Evolutionary conservation across 768 basidiomycete genomes (phyloP), one percentile per base, ranked within the genome.

Genomic region (Psilocybe sp.): DNA sequence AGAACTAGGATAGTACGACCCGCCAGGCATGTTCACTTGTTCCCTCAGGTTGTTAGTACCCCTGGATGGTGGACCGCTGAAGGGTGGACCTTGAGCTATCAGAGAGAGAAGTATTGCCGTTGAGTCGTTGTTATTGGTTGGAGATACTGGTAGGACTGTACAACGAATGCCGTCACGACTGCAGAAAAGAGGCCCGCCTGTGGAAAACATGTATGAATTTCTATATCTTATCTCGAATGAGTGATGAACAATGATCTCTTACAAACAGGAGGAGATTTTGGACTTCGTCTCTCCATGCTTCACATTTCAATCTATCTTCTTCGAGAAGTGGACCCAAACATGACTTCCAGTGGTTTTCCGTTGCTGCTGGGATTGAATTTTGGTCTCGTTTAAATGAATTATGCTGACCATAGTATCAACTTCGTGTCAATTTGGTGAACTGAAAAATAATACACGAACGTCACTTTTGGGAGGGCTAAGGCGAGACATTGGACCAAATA

Each of bases 131-230:
- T 49, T 53, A 60, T 45, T 16, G 44, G 42, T 40, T 54, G 53
- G 7, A 64, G 51, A 36, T 42, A 46, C 28, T 60, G 53, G 36
- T 55, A 64, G 3, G 59, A 54, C 28, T 64, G 54, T 6, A 64
- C 47, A 13, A 58, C 56, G 37, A 62, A 64, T 13, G 59, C 56
- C 1, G 61, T 60, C 5, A 62, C 57, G 8, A 58, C 59, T 32
- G 54, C 61, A 32, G 60, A 61, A 35, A 63, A 63, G 1, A 63
- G 50, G 33, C 62, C 62, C n/a, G 62, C 62, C 62, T 63, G 19
- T 1, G 5, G n/a, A 31, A 19, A 43, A 19, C n/a, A 10, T 16
- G 11, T 34, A 18, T 10, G 3, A 20, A 10, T 39, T 31, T 15
- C 5, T 6, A 12, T 4, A 10, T n/a, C 14, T 12, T 8, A 15